These are phyloP conservation scores for Apophysomyces ossiformis DNA, from an alignment of 371 early-diverging fungal genomes.

Conservation along the genomic window DNA sequence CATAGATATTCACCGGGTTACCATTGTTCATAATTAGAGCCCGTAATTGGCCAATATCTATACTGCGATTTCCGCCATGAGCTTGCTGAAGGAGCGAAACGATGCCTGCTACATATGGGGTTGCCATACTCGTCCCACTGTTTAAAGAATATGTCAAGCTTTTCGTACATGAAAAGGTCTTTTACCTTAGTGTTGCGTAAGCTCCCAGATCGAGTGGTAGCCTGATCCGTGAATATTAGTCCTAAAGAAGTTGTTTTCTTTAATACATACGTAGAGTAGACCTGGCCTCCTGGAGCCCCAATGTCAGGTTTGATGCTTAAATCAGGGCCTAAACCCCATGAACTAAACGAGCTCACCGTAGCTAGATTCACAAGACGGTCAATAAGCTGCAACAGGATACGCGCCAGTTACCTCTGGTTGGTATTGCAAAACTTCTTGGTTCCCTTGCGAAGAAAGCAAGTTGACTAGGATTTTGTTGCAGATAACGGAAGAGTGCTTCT, in stretches of 20 bases:
- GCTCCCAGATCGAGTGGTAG: constrained; percentile 37
- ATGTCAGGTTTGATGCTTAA: constrained; percentile 75
- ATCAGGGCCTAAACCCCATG: constrained; percentile 76
- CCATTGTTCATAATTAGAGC: constrained; percentile 59
- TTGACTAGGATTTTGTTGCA: constrained; percentile 9
- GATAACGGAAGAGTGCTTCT: constrained; percentile 23
- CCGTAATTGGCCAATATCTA: constrained; percentile 30
- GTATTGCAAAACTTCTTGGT: constrained; percentile 30
- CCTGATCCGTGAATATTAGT: constrained; percentile 19
- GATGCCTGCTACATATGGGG: constrained; percentile 74
- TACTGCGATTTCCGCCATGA: constrained; percentile 32
- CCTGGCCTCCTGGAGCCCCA: constrained; percentile 74
- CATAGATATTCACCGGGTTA: constrained; percentile 37
- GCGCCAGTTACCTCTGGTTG: constrained; percentile 34
- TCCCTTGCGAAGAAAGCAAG: constrained; percentile 23
- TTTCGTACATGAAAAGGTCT: neutral
- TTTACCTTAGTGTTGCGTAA: constrained; percentile 44
- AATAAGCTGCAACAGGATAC: too few species aligned
- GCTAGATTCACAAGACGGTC: constrained; percentile 14
- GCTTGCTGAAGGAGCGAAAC: constrained; percentile 60
- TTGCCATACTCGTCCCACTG: constrained; percentile 75
- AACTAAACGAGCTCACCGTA: constrained; percentile 50
- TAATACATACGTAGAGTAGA: constrained; percentile 65
- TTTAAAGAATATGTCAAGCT: neutral
- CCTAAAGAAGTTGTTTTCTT: neutral